These are phyloP conservation scores for Striga asiatica DNA, from an alignment of 257 asterid genomes.

Conservation along the genomic window DNA sequence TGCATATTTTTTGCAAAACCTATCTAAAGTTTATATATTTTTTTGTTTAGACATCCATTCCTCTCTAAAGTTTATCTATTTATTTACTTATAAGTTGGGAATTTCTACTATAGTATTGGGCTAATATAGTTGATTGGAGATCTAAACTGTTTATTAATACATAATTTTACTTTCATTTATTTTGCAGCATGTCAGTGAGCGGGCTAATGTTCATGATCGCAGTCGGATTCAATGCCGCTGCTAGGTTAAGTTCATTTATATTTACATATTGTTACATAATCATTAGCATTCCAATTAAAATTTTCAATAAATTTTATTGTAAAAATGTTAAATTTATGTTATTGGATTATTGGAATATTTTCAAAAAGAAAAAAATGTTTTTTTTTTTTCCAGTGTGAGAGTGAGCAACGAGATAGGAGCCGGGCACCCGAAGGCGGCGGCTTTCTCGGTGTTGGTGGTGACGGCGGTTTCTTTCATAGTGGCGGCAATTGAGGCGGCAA, in stretches of 20 bases:
- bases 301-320: too few species aligned
- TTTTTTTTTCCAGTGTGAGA: slow-evolving; percentile 57
- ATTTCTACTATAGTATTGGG: too few species aligned
- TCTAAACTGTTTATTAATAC: too few species aligned
- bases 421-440: slow-evolving; percentile 43
- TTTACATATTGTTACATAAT: background rate
- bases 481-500: slow-evolving; percentile 24
- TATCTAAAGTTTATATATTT: too few species aligned
- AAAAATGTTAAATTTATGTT: background rate
- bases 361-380: background rate
- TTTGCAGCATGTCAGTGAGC: slow-evolving; percentile 38
- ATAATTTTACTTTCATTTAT: background rate
- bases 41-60: too few species aligned
- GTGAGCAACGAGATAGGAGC: slow-evolving; percentile 61
- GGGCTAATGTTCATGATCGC: slow-evolving; percentile 42
- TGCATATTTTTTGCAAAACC: too few species aligned
- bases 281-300: background rate
- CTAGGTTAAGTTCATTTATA: slow-evolving; percentile 26
- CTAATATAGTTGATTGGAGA: too few species aligned
- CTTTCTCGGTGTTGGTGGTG: slow-evolving; percentile 36
- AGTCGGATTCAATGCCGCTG: slow-evolving; percentile 54
- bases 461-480: slow-evolving; percentile 25
- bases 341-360: too few species aligned
- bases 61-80: too few species aligned
- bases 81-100: too few species aligned